Evolutionary conservation across 768 basidiomycete genomes (phyloP), one percentile per base, ranked within the genome.

Genomic region (Rhizopogon roseolus): DNA sequence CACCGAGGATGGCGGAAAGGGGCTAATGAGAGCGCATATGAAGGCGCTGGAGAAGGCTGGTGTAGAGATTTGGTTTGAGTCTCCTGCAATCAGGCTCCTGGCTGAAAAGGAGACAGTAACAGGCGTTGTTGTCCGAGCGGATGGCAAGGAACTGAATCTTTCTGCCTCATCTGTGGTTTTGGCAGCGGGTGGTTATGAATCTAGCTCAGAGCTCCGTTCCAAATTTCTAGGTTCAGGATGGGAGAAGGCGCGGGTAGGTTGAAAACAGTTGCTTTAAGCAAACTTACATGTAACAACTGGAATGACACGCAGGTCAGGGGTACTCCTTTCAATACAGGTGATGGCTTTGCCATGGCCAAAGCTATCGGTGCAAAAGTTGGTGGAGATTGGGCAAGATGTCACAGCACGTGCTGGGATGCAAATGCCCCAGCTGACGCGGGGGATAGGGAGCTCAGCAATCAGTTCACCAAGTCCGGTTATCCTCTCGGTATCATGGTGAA

Each of bases 401-500:
- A 88, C 60, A 84, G 81, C 55, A 86, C 85, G 5, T 80, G 79
- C 60, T 87, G 86, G 86, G 86, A 86, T 60, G 82, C 81, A 16
- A 76, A 85, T 59, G 81, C 84, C 1, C 69, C 77, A 1, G 54
- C 66, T 17, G 69, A 81, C 32, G 62, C 68, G 14, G 85, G 86
- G 17, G 74, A 81, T 53, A 79, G 84, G 48, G 71, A 72, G 44
- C 65, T 85, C 52, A 85, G 81, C 54, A 88, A 89, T 63, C 84
- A 85, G 57, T 85, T 75, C 65, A 88, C 86, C 6, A 88, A 88
- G 66, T 86, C 85, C 9, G 84, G 86, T 1, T 87, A 88, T 61
- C 85, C 86, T 3, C 70, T 86, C 9, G 85, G 86, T 1, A 73
- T 88, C 55, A 87, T 86, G 85, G 66, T 86, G 25, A 88, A 86